Evolutionary conservation across 257 asterid species (phyloP), one percentile per base, ranked within the genome.

Genomic region (Anisodus tanguticus): DNA sequence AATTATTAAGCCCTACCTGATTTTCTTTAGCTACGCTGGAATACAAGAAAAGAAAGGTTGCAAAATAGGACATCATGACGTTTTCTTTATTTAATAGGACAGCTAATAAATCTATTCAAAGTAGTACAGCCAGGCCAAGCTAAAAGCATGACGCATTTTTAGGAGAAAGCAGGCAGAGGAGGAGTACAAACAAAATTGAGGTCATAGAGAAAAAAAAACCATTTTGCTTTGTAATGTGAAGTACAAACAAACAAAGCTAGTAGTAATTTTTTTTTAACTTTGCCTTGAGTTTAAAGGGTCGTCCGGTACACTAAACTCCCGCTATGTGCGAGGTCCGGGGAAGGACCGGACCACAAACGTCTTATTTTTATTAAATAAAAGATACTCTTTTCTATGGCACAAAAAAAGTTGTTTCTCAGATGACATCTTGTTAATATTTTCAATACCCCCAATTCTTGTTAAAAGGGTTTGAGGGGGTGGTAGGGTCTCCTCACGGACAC

Each of bases 161-260:
- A 31, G 35, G 37, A 70, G 57, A 70, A 69, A 69, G 15, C 54
- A 69, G 54, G 15, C 8, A 8, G 76, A 55, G 5, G 6, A 55
- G 60, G 60, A 5, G 55, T 70, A 70, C 58, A n/a, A n/a, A 43
- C 55, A n/a, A 71, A 71, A 49, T 11, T 74, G 62, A 76, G 22
- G 62, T 13, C 22, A 22, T n/a, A 0, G 47, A 6, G 45, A 3
- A 4, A 71, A 17, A 45, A 72, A n/a, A n/a, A 45, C 19, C 39
- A 72, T 45, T 45, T 47, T 5, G 9, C 2, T 58, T 49, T 49
- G 15, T 13, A 11, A 54, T 54, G 15, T 54, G 45, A 41, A 41
- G 59, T 54, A 11, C 59, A 54, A 54, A 54, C 5, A 54, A 54
- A 54, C 12, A 54, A 54, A 12, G 54, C 54, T 8, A 45, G 7